Evolutionary conservation across 2,329 filamentous ascomycete genomes (phyloP).

Genomic region (Cadophora sp.): DNA sequence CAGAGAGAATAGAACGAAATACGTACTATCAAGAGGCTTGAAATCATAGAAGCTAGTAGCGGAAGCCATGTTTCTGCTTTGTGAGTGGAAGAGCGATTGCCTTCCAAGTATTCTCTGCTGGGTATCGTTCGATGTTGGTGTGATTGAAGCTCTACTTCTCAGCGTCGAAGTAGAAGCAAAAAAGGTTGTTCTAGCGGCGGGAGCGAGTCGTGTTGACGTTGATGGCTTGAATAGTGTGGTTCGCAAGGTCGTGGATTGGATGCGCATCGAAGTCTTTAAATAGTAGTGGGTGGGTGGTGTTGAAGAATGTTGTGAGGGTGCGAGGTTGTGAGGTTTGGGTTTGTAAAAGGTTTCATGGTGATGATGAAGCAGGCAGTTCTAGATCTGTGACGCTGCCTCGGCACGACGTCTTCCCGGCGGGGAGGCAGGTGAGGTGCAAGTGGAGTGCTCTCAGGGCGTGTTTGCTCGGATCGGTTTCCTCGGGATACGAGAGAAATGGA

Average conservation of each 20-base stretch:
- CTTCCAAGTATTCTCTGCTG: neutral
- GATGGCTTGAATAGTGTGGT: slow-evolving; percentile 10
- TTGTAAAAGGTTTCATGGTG: slow-evolving; percentile 29
- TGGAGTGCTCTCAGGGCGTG: neutral
- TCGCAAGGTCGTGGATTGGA: slow-evolving; percentile 1
- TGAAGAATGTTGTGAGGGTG: neutral
- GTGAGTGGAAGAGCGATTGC: slow-evolving; percentile 4
- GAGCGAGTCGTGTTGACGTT: slow-evolving; percentile 8
- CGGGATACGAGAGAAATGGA: neutral
- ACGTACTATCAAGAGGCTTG: slow-evolving; percentile 80
- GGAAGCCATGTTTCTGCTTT: slow-evolving; percentile 61
- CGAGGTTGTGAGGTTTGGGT: slow-evolving; percentile 1
- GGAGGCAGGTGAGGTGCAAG: neutral
- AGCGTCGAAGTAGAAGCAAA: neutral
- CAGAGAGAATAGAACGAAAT: neutral
- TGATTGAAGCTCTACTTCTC: neutral
- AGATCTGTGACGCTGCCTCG: slow-evolving; percentile 22
- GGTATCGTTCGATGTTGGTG: neutral
- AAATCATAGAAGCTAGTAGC: slow-evolving; percentile 83
- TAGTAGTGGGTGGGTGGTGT: neutral
- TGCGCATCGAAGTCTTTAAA: slow-evolving; percentile 3
- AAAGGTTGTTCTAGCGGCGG: slow-evolving; percentile 12
- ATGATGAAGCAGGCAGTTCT: slow-evolving; percentile 32
- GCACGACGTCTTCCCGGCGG: slow-evolving; percentile 11
- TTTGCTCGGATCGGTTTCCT: neutral